phyloP scores from a whole-genome alignment of 306 rosid species.

The Vigna unguiculata region DNA sequence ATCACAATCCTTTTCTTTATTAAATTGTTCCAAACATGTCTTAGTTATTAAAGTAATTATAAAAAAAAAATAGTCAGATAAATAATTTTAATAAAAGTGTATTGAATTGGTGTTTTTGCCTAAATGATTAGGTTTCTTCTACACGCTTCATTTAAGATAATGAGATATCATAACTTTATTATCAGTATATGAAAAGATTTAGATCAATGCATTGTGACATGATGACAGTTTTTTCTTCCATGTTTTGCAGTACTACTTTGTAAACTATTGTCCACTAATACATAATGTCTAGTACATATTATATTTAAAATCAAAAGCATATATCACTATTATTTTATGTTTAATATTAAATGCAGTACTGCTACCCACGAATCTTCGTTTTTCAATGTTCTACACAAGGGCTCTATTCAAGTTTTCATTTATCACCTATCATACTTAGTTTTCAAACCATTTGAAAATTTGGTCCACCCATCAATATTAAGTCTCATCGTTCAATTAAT shows the following conservation, averaged over 20 bases:
- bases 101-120: too few relatives aligned
- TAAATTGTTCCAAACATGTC: too few relatives aligned
- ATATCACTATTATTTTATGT: background rate
- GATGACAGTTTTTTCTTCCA: background rate
- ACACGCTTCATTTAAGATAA: too few relatives aligned
- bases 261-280: slow-evolving; percentile 1
- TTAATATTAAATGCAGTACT: slow-evolving; percentile 13
- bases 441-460: slow-evolving; percentile 37
- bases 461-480: slow-evolving; percentile 23
- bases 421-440: background rate
- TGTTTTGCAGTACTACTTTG: background rate
- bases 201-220: background rate
- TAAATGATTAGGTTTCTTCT: too few relatives aligned
- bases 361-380: slow-evolving; percentile 31
- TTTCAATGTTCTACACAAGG: slow-evolving; percentile 27
- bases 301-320: background rate
- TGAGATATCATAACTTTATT: too few relatives aligned
- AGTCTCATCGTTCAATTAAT: slow-evolving; percentile 13
- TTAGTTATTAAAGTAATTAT: too few relatives aligned
- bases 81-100: too few relatives aligned
- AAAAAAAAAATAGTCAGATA: too few relatives aligned
- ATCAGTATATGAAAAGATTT: too few relatives aligned
- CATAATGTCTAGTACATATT: background rate
- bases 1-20: too few relatives aligned
- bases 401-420: slow-evolving; percentile 19